Base-by-base conservation (phyloP, 164 flowering plant species). In the Tinospora cordifolia region DNA sequence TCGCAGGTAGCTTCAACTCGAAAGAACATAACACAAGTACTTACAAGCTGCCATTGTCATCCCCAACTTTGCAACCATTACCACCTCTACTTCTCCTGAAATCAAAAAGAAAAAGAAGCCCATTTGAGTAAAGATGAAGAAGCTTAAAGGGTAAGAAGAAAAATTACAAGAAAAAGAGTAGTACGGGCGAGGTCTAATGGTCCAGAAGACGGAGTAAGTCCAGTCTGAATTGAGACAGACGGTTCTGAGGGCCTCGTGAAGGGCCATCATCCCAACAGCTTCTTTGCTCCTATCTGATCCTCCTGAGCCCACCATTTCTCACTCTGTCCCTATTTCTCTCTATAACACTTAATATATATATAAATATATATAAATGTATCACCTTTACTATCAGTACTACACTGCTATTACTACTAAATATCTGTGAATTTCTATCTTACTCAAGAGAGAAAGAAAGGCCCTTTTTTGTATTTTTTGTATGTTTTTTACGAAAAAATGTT, bases 201-300 rank as follows among this genome's bases (percentile, higher is more conserved):
- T 90, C 97, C 93, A 90, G 91, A 90, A 90, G 72, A 90, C 93
- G 82, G 93, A 88, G 87, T 90, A 90, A 83, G 87, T 89, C 98
- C 98, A 93, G 82, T 93, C 97, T 62, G 98, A 79, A 82, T 83
- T 87, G 72, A 91, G 85, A 84, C 97, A 93, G 82, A 91, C 89
- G 75, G 79, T 84, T 83, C 94, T 83, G 59, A 93, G 98, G 75
- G 98, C 91, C 82, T 91, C 98, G 77, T 93, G 98, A 85, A 93
- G 97, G 77, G 97, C 98, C 97, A 93, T 90, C 98, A 93, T 93
- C 86, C 98, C 97, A 76, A 93, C 97, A 13, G 97, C 98, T 83
- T 93, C 98, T 87, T 91, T 93, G 96, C 96, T 91, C 72, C 97
- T 93, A 75, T 87, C 91, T 78, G 82, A 75, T 80, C 72, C 83